Evolutionary conservation across 306 rosid genomes (phyloP).

Genomic region (Oxytropis ochrocephala): DNA sequence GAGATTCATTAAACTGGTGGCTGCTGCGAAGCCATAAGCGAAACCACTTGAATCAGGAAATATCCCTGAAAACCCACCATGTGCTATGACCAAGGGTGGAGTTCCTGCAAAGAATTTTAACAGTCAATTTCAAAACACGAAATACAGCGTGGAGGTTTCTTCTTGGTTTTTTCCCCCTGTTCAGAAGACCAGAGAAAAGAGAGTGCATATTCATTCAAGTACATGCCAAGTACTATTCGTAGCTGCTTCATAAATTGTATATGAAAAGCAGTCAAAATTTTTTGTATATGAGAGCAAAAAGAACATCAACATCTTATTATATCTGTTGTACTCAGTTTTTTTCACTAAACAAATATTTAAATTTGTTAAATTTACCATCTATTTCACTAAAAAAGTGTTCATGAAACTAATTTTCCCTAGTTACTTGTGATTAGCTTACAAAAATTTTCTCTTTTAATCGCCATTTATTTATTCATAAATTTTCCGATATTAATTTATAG

Average conservation of each 20-base stretch:
- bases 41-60: slow-evolving; percentile 54
- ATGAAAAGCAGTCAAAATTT: background rate
- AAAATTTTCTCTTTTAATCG: no score
- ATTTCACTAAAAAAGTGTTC: background rate
- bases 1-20: slow-evolving; percentile 22
- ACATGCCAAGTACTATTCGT: background rate
- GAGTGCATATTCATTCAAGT: background rate
- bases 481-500: background rate
- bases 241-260: background rate
- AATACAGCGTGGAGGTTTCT: background rate
- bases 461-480: background rate
- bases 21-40: slow-evolving; percentile 29
- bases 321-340: background rate
- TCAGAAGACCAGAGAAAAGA: background rate
- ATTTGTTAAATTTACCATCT: background rate
- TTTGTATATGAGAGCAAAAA: background rate
- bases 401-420: background rate
- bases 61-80: slow-evolving; percentile 83
- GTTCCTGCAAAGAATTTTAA: slow-evolving; percentile 40
- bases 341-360: background rate
- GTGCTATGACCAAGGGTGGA: slow-evolving; percentile 70
- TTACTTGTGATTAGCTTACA: background rate
- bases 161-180: background rate
- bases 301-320: background rate
- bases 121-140: background rate